Evolutionary conservation across 2,329 filamentous ascomycete species (phyloP).

Genomic region (Aspergillus brasiliensis): DNA sequence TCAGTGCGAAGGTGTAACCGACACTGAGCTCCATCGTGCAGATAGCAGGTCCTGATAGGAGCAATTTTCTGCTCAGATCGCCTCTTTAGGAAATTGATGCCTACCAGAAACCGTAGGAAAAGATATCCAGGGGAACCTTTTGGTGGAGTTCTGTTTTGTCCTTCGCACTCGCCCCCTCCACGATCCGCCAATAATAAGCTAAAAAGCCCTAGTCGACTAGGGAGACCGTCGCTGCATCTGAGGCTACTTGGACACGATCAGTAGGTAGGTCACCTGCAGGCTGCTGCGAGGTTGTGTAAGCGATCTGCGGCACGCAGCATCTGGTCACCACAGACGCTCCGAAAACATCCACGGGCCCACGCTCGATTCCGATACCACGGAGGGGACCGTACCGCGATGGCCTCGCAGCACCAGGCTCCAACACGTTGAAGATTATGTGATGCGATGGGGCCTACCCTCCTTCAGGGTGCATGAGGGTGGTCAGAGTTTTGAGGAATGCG

Average conservation of each 20-base stretch:
- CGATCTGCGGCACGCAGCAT: constrained; percentile 18
- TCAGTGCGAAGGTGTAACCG: not conserved
- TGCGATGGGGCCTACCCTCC: constrained; percentile 1
- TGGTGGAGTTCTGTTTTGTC: not conserved
- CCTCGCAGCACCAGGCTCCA: not conserved
- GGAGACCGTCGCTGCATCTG: constrained; percentile 8
- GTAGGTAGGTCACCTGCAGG: constrained; percentile 20
- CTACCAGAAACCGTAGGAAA: constrained; percentile 5
- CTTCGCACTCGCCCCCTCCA: not conserved
- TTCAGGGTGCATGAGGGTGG: constrained; percentile 8
- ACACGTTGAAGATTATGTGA: constrained; percentile 1
- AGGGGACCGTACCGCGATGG: not conserved
- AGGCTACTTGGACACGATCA: constrained; percentile 16
- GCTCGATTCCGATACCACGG: not conserved
- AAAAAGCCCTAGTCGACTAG: constrained; percentile 11
- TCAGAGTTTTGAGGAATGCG: constrained; percentile 7
- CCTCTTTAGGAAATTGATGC: not conserved
- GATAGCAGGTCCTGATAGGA: not conserved
- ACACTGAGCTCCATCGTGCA: not conserved
- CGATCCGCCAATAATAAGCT: constrained; percentile 8
- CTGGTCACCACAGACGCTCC: constrained; percentile 12
- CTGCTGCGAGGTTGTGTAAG: constrained; percentile 16
- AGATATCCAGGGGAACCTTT: constrained; percentile 10
- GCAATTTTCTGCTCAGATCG: not conserved
- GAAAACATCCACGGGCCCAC: constrained; percentile 7